phyloP scores from a whole-genome alignment of 2,329 filamentous ascomycete species.

The Fusarium lateritium region DNA sequence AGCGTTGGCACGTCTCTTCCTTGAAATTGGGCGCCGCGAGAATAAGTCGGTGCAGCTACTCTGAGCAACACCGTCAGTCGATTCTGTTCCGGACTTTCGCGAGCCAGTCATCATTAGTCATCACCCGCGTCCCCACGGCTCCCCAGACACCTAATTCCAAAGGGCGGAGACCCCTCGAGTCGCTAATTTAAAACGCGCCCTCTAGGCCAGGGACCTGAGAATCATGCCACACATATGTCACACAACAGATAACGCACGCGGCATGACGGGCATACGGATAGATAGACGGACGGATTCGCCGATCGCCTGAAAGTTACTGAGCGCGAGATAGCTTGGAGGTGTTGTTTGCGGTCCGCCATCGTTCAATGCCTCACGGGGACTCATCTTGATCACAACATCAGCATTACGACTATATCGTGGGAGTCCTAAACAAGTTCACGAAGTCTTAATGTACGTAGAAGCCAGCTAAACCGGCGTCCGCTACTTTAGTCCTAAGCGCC shows the following conservation, averaged over 20 bases:
- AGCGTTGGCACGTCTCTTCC: not conserved
- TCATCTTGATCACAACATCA: not conserved
- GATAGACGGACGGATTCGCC: slow-evolving; percentile 3
- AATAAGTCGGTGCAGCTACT: slow-evolving; percentile 17
- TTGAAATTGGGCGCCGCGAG: slow-evolving; percentile 9
- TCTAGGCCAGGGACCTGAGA: not conserved
- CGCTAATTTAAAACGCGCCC: not conserved
- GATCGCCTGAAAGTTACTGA: slow-evolving; percentile 1
- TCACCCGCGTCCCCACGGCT: not conserved
- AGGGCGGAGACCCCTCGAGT: slow-evolving; percentile 2
- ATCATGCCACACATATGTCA: not conserved
- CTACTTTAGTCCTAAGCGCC: no score
- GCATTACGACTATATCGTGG: not conserved
- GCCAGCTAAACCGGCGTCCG: not conserved
- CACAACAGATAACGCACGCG: not conserved
- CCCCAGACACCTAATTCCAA: not conserved
- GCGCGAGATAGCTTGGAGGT: not conserved
- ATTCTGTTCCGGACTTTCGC: slow-evolving; percentile 30
- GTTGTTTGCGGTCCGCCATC: not conserved
- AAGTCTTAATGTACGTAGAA: not conserved
- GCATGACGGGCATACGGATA: not conserved
- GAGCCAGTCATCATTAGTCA: slow-evolving; percentile 8
- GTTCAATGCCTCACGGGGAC: no score
- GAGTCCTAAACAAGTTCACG: not conserved
- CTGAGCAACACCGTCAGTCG: slow-evolving; percentile 1